Percentiles rank a stretch among this genome's conserved stretches.
Conservation (phyloP, 306 rosid species). For the Quercus parvula region DNA sequence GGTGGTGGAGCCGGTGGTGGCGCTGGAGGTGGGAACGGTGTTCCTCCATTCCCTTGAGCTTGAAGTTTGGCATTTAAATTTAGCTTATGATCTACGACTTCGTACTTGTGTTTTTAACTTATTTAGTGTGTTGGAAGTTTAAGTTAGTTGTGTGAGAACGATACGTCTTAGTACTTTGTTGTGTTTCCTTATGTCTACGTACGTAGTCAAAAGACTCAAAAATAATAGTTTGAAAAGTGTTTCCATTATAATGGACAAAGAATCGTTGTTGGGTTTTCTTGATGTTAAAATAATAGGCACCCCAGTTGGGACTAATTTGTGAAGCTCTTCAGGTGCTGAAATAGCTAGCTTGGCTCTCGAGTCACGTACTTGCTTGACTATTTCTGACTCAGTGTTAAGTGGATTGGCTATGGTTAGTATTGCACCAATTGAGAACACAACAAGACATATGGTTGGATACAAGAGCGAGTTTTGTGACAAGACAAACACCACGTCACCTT, state of each 20-base stretch:
- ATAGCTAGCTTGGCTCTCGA: slow-evolving; percentile 73
- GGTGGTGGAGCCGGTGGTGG: background rate
- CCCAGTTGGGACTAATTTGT: slow-evolving; percentile 33
- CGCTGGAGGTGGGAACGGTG: slow-evolving; percentile 12
- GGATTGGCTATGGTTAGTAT: slow-evolving; percentile 75
- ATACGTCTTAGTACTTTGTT: no score
- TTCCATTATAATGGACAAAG: no score
- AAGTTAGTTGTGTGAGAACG: no score
- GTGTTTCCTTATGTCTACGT: no score
- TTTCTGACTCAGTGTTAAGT: slow-evolving; percentile 63
- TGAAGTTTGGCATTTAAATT: slow-evolving; percentile 6
- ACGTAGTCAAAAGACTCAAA: no score
- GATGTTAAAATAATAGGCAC: no score
- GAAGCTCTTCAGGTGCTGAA: slow-evolving; percentile 62
- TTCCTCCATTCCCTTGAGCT: slow-evolving; percentile 49
- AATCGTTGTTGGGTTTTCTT: no score
- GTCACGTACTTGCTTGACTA: slow-evolving; percentile 62
- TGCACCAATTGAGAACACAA: slow-evolving; percentile 76
- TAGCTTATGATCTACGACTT: no score
- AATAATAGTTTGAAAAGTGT: no score
- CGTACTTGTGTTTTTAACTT: no score
- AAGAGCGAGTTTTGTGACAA: slow-evolving; percentile 64
- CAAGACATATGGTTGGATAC: slow-evolving; percentile 66
- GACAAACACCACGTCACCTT: slow-evolving; percentile 73
- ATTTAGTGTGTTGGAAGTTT: no score